phyloP scores from a whole-genome alignment of 1,139 yeast genomes.

The Diutina pseudorugosa region DNA sequence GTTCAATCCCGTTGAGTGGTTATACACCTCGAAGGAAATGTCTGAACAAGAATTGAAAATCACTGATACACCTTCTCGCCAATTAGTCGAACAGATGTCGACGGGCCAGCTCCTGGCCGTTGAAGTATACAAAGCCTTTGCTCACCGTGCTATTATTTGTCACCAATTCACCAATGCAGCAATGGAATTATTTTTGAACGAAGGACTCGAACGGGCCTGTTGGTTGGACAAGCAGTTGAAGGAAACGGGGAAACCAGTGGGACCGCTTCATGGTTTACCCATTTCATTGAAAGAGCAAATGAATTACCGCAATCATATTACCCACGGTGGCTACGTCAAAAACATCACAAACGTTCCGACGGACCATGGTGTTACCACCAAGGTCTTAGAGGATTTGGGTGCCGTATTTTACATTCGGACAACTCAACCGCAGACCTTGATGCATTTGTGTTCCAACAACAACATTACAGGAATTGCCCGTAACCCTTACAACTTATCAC shows the following conservation, averaged over 20 bases:
- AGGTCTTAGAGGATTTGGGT: slow-evolving; percentile 47
- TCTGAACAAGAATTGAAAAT: slow-evolving; percentile 32
- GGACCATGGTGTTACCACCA: slow-evolving; percentile 38
- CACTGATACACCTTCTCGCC: slow-evolving; percentile 31
- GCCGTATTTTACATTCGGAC: slow-evolving; percentile 47
- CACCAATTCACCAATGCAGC: slow-evolving; percentile 10
- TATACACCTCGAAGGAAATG: slow-evolving; percentile 30
- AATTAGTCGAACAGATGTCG: slow-evolving; percentile 24
- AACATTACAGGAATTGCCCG: slow-evolving; percentile 26
- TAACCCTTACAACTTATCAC: slow-evolving; percentile 28
- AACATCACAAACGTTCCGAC: slow-evolving; percentile 35
- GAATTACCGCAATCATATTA: slow-evolving; percentile 40
- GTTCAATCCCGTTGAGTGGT: slow-evolving; percentile 33
- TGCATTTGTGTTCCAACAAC: slow-evolving; percentile 35
- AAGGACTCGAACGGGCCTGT: slow-evolving; percentile 9
- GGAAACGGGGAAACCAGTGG: slow-evolving; percentile 41
- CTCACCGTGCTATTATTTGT: slow-evolving; percentile 9
- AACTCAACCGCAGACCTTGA: slow-evolving; percentile 34
- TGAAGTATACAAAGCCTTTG: slow-evolving; percentile 24
- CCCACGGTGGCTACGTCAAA: slow-evolving; percentile 55
- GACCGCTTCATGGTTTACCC: slow-evolving; percentile 76
- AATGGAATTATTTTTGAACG: slow-evolving; percentile 9
- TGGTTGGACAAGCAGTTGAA: slow-evolving; percentile 8
- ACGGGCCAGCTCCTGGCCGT: slow-evolving; percentile 28
- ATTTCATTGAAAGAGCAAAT: slow-evolving; percentile 66